Conservation (phyloP, 225 moss, liverwort and hornwort genomes). For the Anthoceros angustus region DNA sequence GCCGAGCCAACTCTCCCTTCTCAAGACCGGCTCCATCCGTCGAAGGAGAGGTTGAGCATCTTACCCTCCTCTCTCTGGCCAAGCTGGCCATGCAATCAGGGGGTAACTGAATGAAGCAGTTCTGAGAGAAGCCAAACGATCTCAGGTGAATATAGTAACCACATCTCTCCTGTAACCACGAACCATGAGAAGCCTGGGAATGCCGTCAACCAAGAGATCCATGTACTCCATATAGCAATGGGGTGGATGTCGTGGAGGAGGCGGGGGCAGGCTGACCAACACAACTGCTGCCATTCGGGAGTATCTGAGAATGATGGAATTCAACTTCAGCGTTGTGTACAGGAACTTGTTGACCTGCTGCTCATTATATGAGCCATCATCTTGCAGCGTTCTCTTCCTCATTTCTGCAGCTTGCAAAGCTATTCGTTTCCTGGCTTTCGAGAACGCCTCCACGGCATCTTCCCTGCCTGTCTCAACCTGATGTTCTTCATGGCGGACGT, state of each 20-base stretch:
- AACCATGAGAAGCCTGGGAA: slow-evolving; percentile 96
- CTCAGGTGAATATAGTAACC: slow-evolving; percentile 77
- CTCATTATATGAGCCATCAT: slow-evolving; percentile 44
- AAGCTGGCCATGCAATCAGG: not conserved
- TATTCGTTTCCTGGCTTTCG: slow-evolving; percentile 77
- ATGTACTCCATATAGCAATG: slow-evolving; percentile 99
- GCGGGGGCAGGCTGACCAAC: slow-evolving; percentile 92
- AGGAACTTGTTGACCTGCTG: slow-evolving; percentile 92
- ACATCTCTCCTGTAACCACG: slow-evolving; percentile 96
- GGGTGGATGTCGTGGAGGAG: slow-evolving; percentile 74
- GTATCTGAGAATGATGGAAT: slow-evolving; percentile 78
- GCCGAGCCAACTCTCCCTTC: no score
- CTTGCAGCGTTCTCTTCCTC: slow-evolving; percentile 20
- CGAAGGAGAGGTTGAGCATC: no score
- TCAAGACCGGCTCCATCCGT: no score
- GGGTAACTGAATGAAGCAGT: not conserved
- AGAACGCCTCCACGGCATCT: slow-evolving; percentile 78
- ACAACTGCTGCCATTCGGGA: slow-evolving; percentile 84
- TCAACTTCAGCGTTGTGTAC: slow-evolving; percentile 83
- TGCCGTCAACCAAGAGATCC: slow-evolving; percentile 76
- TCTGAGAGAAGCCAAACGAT: slow-evolving; percentile 6
- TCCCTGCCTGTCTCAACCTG: slow-evolving; percentile 45
- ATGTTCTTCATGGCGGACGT: slow-evolving; percentile 57
- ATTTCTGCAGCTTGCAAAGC: slow-evolving; percentile 22
- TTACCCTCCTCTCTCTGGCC: no score